A percentile compares a stretch with the other conserved stretches of the same genome.
These are phyloP conservation scores for Mortierella antarctica DNA, from an alignment of 192 early-diverging fungal species.

Conservation along the genomic window DNA sequence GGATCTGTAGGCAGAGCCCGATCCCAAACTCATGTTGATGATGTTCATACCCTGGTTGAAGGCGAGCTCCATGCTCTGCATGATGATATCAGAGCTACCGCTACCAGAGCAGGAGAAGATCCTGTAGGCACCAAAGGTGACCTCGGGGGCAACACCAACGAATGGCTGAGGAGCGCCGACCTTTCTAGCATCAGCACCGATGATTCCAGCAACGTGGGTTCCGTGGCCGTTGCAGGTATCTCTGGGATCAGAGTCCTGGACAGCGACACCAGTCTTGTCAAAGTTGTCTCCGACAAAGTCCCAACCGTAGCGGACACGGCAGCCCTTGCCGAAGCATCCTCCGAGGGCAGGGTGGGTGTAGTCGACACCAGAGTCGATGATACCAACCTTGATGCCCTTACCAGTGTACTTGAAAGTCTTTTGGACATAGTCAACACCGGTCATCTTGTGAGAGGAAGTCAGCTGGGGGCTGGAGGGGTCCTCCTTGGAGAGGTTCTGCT, in stretches of 20 bases:
- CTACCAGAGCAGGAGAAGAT: conserved; percentile 67
- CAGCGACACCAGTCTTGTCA: conserved; percentile 21
- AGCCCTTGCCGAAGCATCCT: conserved; percentile 68
- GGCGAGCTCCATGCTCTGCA: conserved; percentile 40
- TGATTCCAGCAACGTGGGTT: conserved; percentile 71
- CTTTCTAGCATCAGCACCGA: conserved; percentile 59
- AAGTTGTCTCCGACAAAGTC: conserved; percentile 73
- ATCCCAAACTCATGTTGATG: conserved; percentile 74
- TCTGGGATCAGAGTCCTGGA: conserved; percentile 60
- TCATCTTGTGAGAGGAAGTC: conserved; percentile 55
- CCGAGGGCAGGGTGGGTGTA: conserved; percentile 72
- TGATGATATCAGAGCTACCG: conserved; percentile 63
- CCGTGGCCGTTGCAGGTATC: conserved; percentile 74
- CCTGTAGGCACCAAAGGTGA: conserved; percentile 73
- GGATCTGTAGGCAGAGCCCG: conserved; percentile 62
- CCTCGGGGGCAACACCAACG: conserved; percentile 75
- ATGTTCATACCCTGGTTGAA: conserved; percentile 54
- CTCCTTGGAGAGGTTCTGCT: conserved; percentile 9
- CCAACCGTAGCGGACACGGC: conserved; percentile 67
- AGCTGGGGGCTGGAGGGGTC: conserved; percentile 12
- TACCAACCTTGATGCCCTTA: conserved; percentile 71
- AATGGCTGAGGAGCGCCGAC: conserved; percentile 55
- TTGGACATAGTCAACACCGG: conserved; percentile 62
- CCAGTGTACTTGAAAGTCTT: conserved; percentile 63
- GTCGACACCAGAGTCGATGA: conserved; percentile 78